Base-by-base conservation (phyloP, 2,329 filamentous ascomycete genomes). In the Dactylellina parvicollis region DNA sequence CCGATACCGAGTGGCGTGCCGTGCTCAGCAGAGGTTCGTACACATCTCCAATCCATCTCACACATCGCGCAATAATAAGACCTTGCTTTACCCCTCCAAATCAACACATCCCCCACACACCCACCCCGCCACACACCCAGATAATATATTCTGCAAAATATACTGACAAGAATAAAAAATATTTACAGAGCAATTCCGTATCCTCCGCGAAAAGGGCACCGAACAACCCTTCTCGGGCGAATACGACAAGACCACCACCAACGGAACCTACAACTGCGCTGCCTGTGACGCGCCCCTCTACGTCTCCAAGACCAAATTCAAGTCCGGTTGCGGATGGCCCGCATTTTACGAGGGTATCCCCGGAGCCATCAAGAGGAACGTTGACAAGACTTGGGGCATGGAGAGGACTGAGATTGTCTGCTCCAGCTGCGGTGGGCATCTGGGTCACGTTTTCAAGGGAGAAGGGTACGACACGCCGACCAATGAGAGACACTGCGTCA, bases 301-400 rank as follows among this genome's bases (percentile, higher is more conserved):
- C 86, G 94, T 89, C 81, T 93, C 95, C 26, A 86, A 86, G 75
- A 93, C 96, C 82, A 99, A 99, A 82, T 99, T 99, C 86, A 91
- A 91, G 81, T 96, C 91, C 16, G 92, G 92, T 42, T 99, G 95
- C 82, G 95, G 95, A 74, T 99, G 95, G 95, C 95, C 95, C 0
- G 95, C 95, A 10, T 99, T 98, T 82, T 99, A 94, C 80, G 95
- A 99, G 82, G 94, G 90, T 76, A 87, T 99, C 56, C 94, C 95
- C 0, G 93, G 92, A 1, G 94, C 94, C 0, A 92, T 99, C 10
- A 91, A 87, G 34, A 85, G 94, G 75, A 90, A 94, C 79, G 87
- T 88, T 75, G 95, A 99, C 81, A 83, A 82, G 50, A 84, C 88
- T 0, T 86, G 92, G 56, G 94, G 94, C 49, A 96, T 96, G 91